Base-by-base conservation (phyloP, 176 grass and related monocot species). In the Cenchrus purpureus region DNA sequence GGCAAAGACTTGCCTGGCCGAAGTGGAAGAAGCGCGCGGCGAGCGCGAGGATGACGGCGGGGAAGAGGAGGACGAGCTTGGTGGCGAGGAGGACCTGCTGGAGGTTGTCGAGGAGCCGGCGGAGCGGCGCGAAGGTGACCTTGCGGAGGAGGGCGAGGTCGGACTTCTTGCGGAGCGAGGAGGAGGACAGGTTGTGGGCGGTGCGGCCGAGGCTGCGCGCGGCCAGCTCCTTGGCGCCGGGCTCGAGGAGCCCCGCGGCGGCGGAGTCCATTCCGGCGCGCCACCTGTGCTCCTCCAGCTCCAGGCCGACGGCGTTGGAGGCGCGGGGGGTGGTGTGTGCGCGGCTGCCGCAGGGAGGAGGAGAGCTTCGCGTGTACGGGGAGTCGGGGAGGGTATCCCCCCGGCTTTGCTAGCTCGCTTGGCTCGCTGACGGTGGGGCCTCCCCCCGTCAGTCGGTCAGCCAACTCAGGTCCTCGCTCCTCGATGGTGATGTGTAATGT, bases 141-240 rank as follows among this genome's bases (percentile, higher is more conserved):
- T 91, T 99, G 88, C 85, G 81, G 65, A 98, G 52, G 60, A 99
- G 60, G 4, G 88, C 50, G 80, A 67, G 29, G 72, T 99, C 93
- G 9, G 91, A 99, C 74, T 94, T 92, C 80, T 94, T 96, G 72
- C 93, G 94, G 70, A 99, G 89, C 31, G 93, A 96, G 31, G 87
- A 89, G 44, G 91, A 91, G 22, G 97, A 99, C 59, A 99, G 45
- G 97, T 87, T 96, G 88, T 89, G 97, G 16, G 97, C 90, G 8
- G 86, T 99, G 66, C 91, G 90, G 49, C 86, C 86, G 64, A 61
- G 77, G 71, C 12, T 46, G 0, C 89, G 84, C 19, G 66, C 12
- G 5, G 72, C 43, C 40, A 70, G 54, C 80, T 91, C 89, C 89
- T 91, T 90, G 64, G 48, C 65, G 68, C 19, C 51, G 44, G 44